phyloP scores from a whole-genome alignment of 805 yeast genomes.

The Suhomyces tanzawaensis region DNA sequence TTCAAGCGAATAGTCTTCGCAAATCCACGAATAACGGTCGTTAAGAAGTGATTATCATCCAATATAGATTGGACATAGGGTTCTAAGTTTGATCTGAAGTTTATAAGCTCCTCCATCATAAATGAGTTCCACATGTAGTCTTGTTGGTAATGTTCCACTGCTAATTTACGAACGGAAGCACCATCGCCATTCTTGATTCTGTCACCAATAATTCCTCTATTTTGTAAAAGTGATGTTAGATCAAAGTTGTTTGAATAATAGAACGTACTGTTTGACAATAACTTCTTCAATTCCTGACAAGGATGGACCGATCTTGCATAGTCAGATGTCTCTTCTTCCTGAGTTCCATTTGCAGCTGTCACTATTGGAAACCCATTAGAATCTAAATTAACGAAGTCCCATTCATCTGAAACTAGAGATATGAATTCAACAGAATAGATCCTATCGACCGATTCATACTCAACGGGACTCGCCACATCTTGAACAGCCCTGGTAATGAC shows the following conservation, averaged over 20 bases:
- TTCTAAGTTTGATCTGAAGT: constrained; percentile 70
- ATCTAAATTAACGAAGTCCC: constrained; percentile 79
- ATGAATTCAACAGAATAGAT: constrained; percentile 86
- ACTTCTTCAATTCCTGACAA: constrained; percentile 72
- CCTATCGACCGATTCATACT: constrained; percentile 73
- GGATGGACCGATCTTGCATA: constrained; percentile 55
- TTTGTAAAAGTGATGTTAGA: constrained; percentile 80
- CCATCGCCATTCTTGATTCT: constrained; percentile 12
- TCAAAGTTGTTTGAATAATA: constrained; percentile 92
- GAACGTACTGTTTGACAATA: constrained; percentile 84
- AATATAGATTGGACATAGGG: constrained; percentile 54
- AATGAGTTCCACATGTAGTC: constrained; percentile 97
- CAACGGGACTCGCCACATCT: constrained; percentile 79
- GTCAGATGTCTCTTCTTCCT: constrained; percentile 23
- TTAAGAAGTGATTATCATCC: constrained; percentile 77
- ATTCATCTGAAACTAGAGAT: constrained; percentile 63
- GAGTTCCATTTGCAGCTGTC: constrained; percentile 30
- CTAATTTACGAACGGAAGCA: background rate
- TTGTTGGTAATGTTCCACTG: constrained; percentile 54
- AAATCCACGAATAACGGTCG: constrained; percentile 93
- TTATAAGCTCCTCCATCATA: constrained; percentile 78
- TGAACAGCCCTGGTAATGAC: constrained; percentile 68
- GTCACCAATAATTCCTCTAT: constrained; percentile 54
- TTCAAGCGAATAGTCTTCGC: constrained; percentile 67
- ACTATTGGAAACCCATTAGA: constrained; percentile 62